Evolutionary conservation across 352 stramenopile species (phyloP), one percentile per base, ranked within the genome.

Genomic region (Pythium utonaiense): DNA sequence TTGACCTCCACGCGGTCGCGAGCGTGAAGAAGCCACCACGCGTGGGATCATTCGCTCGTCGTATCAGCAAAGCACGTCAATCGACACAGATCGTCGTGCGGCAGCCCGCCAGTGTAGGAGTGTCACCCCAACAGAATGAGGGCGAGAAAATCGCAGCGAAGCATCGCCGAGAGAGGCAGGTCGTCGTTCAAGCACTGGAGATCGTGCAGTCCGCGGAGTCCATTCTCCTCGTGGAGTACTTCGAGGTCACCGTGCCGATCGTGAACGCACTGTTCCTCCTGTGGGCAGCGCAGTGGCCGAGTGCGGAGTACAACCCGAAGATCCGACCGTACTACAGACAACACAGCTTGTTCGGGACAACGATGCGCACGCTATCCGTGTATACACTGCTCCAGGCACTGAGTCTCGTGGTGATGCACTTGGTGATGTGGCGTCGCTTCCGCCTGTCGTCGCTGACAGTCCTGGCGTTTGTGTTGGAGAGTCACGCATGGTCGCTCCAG

Each of bases 191-290:
- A 10, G 44, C 42, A 1, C 19, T 54, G 0, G 41, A 66, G 17
- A 57, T 61, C 24, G 5, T 60, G 21, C 50, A 61, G 14, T 28
- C 30, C 2, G 60, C 60, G 24, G 51, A 60, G 31, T 57, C 40
- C 14, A 61, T 66, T n/a, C 52, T 66, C 1, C 40, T 61, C 9
- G 52, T 61, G 21, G 60, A 66, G 58, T 66, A 60, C 21, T 50
- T 59, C 16, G 58, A 66, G 48, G 49, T 60, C 17, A 38, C 10
- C 1, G 30, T 66, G 10, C 51, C 42, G 2, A 45, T 60, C 9
- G 34, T 44, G 17, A 60, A 57, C 34, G 52, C 6, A 3, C 8
- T 55, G 0, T 61, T 61, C 34, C 13, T 66, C 8, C 8, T 57
- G 59, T 24, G 53, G 4, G 40, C 58, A 5, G 17, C 38, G 2